Evolutionary conservation across 2,329 filamentous ascomycete genomes (phyloP), one percentile per base, ranked within the genome.

Genomic region (Arthrobotrys pseudoclavata): DNA sequence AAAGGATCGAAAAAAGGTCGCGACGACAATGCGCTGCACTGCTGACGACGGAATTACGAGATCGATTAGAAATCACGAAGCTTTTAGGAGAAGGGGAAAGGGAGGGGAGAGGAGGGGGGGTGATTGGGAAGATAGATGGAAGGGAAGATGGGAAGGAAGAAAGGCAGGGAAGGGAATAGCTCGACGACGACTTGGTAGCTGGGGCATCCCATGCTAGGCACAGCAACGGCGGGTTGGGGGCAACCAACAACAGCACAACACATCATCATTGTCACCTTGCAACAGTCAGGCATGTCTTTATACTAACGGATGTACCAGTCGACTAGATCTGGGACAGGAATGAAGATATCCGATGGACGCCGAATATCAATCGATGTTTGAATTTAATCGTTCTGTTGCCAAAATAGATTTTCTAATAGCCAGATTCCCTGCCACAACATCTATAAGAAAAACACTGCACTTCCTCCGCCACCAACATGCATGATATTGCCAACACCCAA

Each of bases 21-120:
- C 48, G 60, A 71, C 26, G 13, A 52, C 69, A 72, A 72, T 72
- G 69, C 69, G 60, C 69, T 66, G 69, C 69, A 72, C 69, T 72
- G 48, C 31, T 60, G 55, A 37, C 24, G 60, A 48, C 20, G 15
- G 42, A 31, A 29, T 66, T 66, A 52, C 62, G 62, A 53, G 62
- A 50, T 13, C 1, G 57, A 70, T 57, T 55, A 61, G 64, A 60
- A 66, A 66, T 76, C 66, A 66, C 64, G 72, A 76, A 76, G 26
- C 29, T 76, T 76, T 57, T 34, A 34, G 53, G 48, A 22, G 42
- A 60, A 53, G 22, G 18, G 31, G 24, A 20, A 37, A 22, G 1
- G 37, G 45, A 20, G 22, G 48, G 42, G 13, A 20, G 42, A 29
- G 62, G 34, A 45, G 26, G 29, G 13, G 22, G 31, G 31, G 13